Evolutionary conservation across 306 rosid species (phyloP), one percentile per base, ranked within the genome.

Genomic region (Glycyrrhiza uralensis): DNA sequence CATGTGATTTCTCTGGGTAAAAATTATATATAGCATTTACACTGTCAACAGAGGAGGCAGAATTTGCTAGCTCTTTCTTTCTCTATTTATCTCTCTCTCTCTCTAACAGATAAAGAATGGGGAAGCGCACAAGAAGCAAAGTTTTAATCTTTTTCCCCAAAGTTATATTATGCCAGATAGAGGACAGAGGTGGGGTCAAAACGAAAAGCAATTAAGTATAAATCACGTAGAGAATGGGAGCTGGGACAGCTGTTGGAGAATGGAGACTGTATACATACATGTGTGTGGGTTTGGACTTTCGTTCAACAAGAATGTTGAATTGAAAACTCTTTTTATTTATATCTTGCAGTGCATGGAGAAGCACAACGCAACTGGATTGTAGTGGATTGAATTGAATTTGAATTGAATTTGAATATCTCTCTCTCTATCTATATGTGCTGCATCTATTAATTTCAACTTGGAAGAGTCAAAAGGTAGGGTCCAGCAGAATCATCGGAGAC

Each of bases 401-500:
- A n/a, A n/a, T n/a, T n/a, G n/a, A n/a, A n/a, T n/a, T n/a, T n/a
- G n/a, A 59, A 45, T 57, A 14, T 52, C 41, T 42, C 9, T 49
- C n/a, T 70, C 24, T 64, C 41, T 76, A 17, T 58, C 6, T 1
- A n/a, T 15, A 8, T 26, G n/a, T n/a, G n/a, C n/a, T n/a, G 19
- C 30, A 4, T 55, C 44, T 61, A 42, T 22, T 69, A 19, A 42
- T 54, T 82, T 78, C 67, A 61, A 77, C 39, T 68, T 74, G 67
- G 45, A 49, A 75, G 84, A 76, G 63, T 85, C 88, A 81, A 88
- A 90, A 72, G 85, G 80, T 81, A 75, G 84, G 79, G 82, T 46
- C 80, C 61, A 24, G 70, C 93, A 82, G 82, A 82, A 85, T 82
- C 86, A 69, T 49, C 69, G 89, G 87, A 87, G 89, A 82, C 88